Conservation (phyloP, 192 early-diverging fungal genomes). For the Coemansia sp. region DNA sequence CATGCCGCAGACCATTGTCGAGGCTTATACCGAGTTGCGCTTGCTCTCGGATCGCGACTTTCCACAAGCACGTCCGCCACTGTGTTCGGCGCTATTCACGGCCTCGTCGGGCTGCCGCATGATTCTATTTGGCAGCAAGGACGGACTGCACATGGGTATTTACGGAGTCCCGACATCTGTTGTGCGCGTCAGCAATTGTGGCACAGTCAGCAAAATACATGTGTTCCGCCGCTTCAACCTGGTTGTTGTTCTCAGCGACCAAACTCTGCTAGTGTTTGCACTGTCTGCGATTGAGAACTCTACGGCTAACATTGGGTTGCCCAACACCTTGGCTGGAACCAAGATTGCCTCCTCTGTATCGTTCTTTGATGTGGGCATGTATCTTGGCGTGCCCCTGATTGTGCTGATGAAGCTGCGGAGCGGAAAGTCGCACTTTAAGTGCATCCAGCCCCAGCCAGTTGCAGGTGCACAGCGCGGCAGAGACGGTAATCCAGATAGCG, state of each 20-base stretch:
- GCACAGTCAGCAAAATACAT: conserved; percentile 32
- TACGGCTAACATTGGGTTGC: conserved; percentile 11
- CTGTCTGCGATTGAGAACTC: conserved; percentile 37
- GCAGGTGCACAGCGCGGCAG: conserved; percentile 4
- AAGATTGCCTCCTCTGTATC: conserved; percentile 40
- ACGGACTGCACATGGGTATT: conserved; percentile 48
- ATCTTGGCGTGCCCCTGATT: conserved; percentile 30
- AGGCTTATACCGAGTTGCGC: conserved; percentile 41
- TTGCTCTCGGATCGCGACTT: conserved; percentile 47
- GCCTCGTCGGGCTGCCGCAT: conserved; percentile 41
- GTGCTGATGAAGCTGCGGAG: conserved; percentile 46
- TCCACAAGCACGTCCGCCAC: conserved; percentile 23
- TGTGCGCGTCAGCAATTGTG: conserved; percentile 21
- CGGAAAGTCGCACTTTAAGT: conserved; percentile 50
- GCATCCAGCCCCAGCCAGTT: conserved; percentile 31
- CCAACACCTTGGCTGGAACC: conserved; percentile 17
- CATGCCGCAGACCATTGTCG: conserved; percentile 45
- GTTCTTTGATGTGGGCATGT: conserved; percentile 46
- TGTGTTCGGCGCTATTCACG: conserved; percentile 41
- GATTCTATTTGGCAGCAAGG: conserved; percentile 40
- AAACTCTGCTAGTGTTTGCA: conserved; percentile 35
- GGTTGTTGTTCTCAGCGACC: conserved; percentile 36
- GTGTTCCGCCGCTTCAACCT: conserved; percentile 34
- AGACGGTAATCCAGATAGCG: background rate
- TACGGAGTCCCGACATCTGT: conserved; percentile 47